Evolutionary conservation across 371 early-diverging fungal species (phyloP).

Genomic region (Blakeslea trispora): DNA sequence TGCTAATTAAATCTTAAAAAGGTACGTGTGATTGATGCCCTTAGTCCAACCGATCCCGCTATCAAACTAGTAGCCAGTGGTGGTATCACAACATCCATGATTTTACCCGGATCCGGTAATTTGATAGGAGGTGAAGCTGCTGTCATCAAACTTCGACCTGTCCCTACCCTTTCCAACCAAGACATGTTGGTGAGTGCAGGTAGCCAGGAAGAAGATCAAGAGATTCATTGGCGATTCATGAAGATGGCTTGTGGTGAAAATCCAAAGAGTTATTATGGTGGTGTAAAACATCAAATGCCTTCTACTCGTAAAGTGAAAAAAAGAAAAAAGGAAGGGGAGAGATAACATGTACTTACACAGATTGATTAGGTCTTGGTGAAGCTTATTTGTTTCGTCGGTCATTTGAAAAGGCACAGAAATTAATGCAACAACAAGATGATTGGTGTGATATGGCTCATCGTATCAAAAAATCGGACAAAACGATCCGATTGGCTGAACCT

Average conservation of each 20-base stretch:
- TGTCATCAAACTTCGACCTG: conserved; percentile 65
- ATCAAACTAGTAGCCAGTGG: conserved; percentile 73
- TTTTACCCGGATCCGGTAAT: conserved; percentile 80
- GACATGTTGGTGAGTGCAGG: conserved; percentile 70
- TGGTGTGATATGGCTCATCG: conserved; percentile 73
- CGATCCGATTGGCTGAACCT: conserved; percentile 34
- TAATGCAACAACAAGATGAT: conserved; percentile 67
- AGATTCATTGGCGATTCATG: conserved; percentile 72
- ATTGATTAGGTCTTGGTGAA: conserved; percentile 66
- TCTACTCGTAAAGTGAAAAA: conserved; percentile 37
- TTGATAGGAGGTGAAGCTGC: conserved; percentile 84
- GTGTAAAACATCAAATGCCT: conserved; percentile 32
- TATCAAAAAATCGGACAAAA: conserved; percentile 25
- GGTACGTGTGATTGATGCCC: conserved; percentile 62
- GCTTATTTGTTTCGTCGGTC: conserved; percentile 67
- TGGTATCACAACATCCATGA: conserved; percentile 77
- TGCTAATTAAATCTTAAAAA: conserved; percentile 8
- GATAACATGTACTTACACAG: too few relatives aligned
- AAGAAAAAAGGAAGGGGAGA: conserved; percentile 4
- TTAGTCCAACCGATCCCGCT: conserved; percentile 69
- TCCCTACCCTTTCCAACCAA: conserved; percentile 58
- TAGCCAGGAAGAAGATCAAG: conserved; percentile 47
- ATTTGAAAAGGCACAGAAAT: conserved; percentile 64
- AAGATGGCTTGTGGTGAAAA: conserved; percentile 92
- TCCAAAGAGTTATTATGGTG: conserved; percentile 62